Conservation (phyloP, 306 rosid species). For the Cicer yamashitae region DNA sequence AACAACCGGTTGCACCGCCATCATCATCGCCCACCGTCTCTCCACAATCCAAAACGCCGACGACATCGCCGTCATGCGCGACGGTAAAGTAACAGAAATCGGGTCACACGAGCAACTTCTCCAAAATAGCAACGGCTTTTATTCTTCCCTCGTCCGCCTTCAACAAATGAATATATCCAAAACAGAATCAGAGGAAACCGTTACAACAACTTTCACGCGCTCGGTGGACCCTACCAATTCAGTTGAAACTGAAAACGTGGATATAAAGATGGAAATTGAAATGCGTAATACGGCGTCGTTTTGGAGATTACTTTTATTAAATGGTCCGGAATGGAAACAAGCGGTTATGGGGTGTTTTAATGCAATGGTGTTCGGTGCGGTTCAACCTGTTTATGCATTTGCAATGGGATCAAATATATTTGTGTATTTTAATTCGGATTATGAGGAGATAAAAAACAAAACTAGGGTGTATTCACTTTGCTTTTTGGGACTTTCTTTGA, state of each 20-base stretch:
- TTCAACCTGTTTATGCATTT: conserved; percentile 49
- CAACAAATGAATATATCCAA: conserved; percentile 40
- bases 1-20: conserved; percentile 56
- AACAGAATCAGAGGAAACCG: neutral
- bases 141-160: conserved; percentile 45
- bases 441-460: conserved; percentile 46
- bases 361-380: conserved; percentile 50
- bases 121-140: conserved; percentile 30
- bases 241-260: neutral
- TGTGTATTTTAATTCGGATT: conserved; percentile 45
- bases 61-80: conserved; percentile 45
- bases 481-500: conserved; percentile 44
- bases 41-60: conserved; percentile 65
- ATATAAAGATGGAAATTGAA: no score
- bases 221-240: neutral
- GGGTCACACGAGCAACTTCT: conserved; percentile 53
- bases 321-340: conserved; percentile 59
- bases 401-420: conserved; percentile 48
- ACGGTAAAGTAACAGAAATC: conserved; percentile 47
- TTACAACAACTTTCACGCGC: neutral
- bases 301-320: conserved; percentile 50
- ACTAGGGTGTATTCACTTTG: conserved; percentile 21
- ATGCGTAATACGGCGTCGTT: conserved; percentile 35
- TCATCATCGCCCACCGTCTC: conserved; percentile 66
- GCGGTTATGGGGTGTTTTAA: conserved; percentile 49